phyloP scores from a whole-genome alignment of 352 stramenopile species.

The Phytopythium vexans region DNA sequence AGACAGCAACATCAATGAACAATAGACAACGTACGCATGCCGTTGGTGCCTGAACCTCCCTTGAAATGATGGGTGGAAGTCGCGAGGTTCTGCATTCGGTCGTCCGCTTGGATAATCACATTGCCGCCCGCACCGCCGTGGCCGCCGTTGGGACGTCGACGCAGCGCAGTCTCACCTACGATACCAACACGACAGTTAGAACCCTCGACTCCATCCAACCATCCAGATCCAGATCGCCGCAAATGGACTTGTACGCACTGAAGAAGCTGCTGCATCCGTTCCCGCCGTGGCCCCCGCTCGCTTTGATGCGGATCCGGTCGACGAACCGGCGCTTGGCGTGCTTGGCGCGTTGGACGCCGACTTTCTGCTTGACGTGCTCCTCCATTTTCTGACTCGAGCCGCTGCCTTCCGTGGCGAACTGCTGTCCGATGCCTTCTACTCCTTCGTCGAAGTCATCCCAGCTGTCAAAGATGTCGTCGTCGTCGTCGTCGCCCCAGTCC shows the following conservation, averaged over 20 bases:
- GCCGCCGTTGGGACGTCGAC: slow-evolving; percentile 79
- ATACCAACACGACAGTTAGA: not conserved
- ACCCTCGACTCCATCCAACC: not conserved
- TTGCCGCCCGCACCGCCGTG: slow-evolving; percentile 82
- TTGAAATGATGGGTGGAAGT: slow-evolving; percentile 86
- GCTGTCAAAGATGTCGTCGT: slow-evolving; percentile 22
- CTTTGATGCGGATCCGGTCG: slow-evolving; percentile 87
- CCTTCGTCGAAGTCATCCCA: slow-evolving; percentile 10
- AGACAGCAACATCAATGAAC: slow-evolving; percentile 5
- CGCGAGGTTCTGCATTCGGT: slow-evolving; percentile 77
- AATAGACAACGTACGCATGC: slow-evolving; percentile 63
- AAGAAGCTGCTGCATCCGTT: slow-evolving; percentile 89
- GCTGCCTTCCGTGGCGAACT: slow-evolving; percentile 13
- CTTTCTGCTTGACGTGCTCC: slow-evolving; percentile 87
- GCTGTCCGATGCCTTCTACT: slow-evolving; percentile 8
- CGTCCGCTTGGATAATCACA: slow-evolving; percentile 70
- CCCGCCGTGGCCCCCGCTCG: slow-evolving; percentile 83
- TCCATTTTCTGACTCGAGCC: slow-evolving; percentile 44
- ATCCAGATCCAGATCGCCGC: not conserved
- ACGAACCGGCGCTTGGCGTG: slow-evolving; percentile 90
- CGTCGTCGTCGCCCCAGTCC: slow-evolving; percentile 40
- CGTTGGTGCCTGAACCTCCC: slow-evolving; percentile 71
- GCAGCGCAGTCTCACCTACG: slow-evolving; percentile 53
- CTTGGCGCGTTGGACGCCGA: slow-evolving; percentile 75
- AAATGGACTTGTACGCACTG: slow-evolving; percentile 23